These are phyloP conservation scores for Ceratobasidium sp. DNA, from an alignment of 1,284 basidiomycete species.

Conservation along the genomic window DNA sequence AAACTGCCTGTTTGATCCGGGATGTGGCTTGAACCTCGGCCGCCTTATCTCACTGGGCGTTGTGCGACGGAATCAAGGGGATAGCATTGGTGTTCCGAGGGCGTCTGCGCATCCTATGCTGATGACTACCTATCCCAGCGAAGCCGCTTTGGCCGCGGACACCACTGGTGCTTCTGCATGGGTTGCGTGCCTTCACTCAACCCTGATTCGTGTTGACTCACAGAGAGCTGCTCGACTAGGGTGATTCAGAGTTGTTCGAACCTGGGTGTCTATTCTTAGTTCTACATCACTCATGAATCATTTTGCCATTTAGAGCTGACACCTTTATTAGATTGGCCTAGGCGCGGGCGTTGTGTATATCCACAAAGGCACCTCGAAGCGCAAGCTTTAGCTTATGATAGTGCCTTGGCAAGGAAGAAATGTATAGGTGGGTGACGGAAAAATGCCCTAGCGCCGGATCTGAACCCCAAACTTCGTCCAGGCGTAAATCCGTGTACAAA, in stretches of 20 bases:
- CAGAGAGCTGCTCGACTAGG: background rate
- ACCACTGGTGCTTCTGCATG: background rate
- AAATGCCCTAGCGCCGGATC: background rate
- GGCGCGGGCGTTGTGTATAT: slow-evolving; percentile 73
- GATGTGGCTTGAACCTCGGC: background rate
- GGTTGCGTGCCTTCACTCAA: slow-evolving; percentile 25
- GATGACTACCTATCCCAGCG: too few relatives aligned
- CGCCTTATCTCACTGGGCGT: too few relatives aligned
- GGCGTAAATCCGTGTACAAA: background rate
- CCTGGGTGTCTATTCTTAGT: background rate
- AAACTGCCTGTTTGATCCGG: background rate
- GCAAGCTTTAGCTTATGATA: slow-evolving; percentile 64
- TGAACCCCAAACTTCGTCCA: background rate
- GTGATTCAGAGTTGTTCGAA: background rate
- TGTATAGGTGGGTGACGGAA: background rate
- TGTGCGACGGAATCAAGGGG: too few relatives aligned
- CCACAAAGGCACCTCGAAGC: slow-evolving; percentile 63
- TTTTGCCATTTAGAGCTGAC: background rate
- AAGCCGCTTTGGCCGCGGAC: too few relatives aligned
- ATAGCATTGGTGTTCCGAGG: too few relatives aligned
- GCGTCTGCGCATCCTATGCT: too few relatives aligned
- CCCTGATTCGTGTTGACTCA: slow-evolving; percentile 3
- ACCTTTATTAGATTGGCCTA: slow-evolving; percentile 62
- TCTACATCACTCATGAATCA: too few relatives aligned
- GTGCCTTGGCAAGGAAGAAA: background rate